Conservation (phyloP, 306 rosid species). For the Hippophae tibetana region DNA sequence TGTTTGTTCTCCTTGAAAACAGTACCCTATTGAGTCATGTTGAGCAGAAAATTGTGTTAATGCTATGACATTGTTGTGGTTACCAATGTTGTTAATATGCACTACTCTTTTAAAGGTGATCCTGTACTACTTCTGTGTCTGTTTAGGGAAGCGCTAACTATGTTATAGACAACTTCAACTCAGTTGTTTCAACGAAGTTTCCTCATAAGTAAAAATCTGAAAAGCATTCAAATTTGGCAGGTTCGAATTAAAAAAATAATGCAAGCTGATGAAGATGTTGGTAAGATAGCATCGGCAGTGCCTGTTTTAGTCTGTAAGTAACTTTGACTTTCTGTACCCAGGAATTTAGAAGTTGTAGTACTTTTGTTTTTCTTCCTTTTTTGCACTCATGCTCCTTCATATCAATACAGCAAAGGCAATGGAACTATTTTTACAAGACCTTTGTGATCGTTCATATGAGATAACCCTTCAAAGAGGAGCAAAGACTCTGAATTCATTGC, state of each 20-base stretch:
- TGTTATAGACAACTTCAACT: not conserved
- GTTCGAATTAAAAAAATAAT: constrained; percentile 90
- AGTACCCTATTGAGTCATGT: not conserved
- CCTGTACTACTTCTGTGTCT: not conserved
- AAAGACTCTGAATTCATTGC: constrained; percentile 88
- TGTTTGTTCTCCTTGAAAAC: not conserved
- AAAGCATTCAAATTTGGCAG: constrained; percentile 30
- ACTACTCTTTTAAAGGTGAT: not conserved
- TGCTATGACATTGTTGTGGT: not conserved
- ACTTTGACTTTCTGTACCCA: constrained; percentile 9
- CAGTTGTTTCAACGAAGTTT: not conserved
- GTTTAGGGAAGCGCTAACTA: not conserved
- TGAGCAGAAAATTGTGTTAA: not conserved
- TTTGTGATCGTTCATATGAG: constrained; percentile 89
- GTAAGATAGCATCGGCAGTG: constrained; percentile 89
- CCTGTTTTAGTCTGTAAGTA: constrained; percentile 97
- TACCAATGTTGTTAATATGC: not conserved
- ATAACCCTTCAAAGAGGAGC: constrained; percentile 97
- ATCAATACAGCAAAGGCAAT: constrained; percentile 76
- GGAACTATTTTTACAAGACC: constrained; percentile 93
- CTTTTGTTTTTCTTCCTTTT: constrained; percentile 2
- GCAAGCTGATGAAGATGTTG: constrained; percentile 98
- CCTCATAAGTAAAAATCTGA: constrained; percentile 18
- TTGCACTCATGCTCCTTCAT: constrained; percentile 19
- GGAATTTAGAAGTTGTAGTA: not conserved